Base-by-base conservation (phyloP, 2,329 filamentous ascomycete species). In the Neurospora crassa region DNA sequence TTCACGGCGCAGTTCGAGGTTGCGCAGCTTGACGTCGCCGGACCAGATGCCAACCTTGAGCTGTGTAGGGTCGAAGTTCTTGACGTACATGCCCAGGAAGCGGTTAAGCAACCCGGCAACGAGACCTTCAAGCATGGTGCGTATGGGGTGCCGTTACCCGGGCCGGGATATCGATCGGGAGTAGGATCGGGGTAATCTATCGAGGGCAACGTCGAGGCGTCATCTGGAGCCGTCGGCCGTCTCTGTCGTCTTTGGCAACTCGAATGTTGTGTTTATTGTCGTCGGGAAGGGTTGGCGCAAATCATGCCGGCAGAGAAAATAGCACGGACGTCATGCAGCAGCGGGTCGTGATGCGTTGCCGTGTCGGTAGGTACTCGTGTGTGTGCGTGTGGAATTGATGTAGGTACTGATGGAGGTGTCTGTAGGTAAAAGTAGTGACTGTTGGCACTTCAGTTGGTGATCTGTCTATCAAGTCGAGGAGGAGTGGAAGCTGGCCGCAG, bases 61-160 rank as follows among this genome's bases (percentile, higher is more conserved):
- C 84, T 99, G 96, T 78, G 93, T 92, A 70, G 96, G 93, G 82
- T 99, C 96, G 81, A 99, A 99, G 83, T 99, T 98, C 87, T 97
- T 94, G 82, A 99, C 95, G 82, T 99, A 99, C 92, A 98, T 97
- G 87, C 96, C 96, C 89, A 99, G 84, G 83, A 99, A 98, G 85
- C 96, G 92, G 85, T 99, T 99, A 78, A 99, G 91, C 85, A 99
- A 87, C 83, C 95, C 96, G 78, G 96, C 94, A 75, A 98, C 96
- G 77, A 99, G 87, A 76, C 94, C 93, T 88, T 99, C 96, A 84
- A 99, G 89, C 96, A 99, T 99, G 78, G 81, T 86, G 86, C 83
- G 81, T 81, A 81, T 77, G 77, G 81, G 79, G 80, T 85, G 89
- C 86, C 91, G 88, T 93, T 79, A 91, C 89, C 91, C 91, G 79